Evolutionary conservation across 495 filamentous ascomycete species (phyloP).

Genomic region (Aspergillus nanangensis): DNA sequence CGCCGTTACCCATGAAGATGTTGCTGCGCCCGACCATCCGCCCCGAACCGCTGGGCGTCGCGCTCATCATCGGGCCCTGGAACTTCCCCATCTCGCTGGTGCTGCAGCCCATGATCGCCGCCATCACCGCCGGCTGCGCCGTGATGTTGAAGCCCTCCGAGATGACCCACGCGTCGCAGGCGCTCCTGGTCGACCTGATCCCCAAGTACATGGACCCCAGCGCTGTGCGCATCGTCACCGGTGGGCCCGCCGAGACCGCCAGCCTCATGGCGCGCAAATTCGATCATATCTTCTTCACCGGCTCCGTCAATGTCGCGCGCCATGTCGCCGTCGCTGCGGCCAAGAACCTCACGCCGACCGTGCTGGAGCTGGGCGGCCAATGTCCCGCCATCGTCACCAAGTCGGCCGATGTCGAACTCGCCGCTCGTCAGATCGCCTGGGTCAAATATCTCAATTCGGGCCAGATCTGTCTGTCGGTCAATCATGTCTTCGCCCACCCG

Average conservation of each 20-base stretch:
- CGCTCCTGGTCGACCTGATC: conserved; percentile 68
- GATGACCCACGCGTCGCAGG: conserved; percentile 60
- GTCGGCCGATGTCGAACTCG: conserved; percentile 66
- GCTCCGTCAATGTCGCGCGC: conserved; percentile 62
- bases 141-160: conserved; percentile 83
- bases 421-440: conserved; percentile 73
- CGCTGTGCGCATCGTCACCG: conserved; percentile 69
- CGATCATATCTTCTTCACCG: conserved; percentile 94
- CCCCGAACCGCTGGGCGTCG: conserved; percentile 77
- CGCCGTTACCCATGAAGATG: conserved; percentile 55
- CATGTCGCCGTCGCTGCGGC: conserved; percentile 85
- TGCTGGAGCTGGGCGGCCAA: conserved; percentile 77
- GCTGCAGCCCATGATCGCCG: conserved; percentile 72
- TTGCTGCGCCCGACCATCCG: conserved; percentile 61
- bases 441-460: conserved; percentile 76
- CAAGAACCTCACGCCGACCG: conserved; percentile 79
- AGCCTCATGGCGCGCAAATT: conserved; percentile 75
- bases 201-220: conserved; percentile 62
- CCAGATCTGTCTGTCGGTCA: conserved; percentile 70
- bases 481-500: conserved; percentile 75
- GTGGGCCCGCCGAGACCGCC: conserved; percentile 67
- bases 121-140: conserved; percentile 81
- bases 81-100: conserved; percentile 79
- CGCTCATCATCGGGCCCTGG: conserved; percentile 83
- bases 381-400: conserved; percentile 83